A percentile compares a stretch with the other conserved stretches of the same genome.
phyloP scores from a whole-genome alignment of 2,329 filamentous ascomycete species.

The Byssothecium circinans region DNA sequence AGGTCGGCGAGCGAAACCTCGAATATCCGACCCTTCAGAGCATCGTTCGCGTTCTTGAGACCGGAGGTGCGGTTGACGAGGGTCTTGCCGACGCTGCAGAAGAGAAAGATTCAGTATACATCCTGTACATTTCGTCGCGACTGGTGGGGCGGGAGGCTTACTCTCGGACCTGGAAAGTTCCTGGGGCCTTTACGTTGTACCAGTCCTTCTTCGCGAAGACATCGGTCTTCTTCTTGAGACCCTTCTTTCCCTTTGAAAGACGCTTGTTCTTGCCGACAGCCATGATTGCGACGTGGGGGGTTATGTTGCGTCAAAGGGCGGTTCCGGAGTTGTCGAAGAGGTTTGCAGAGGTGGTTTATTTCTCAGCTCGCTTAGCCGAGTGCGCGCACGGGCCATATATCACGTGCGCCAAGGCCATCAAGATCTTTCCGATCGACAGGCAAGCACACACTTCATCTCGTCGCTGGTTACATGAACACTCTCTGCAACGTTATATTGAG shows the following conservation, averaged over 20 bases:
- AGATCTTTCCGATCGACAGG: neutral
- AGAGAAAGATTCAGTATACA: constrained; percentile 29
- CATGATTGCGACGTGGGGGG: constrained; percentile 66
- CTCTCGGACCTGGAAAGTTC: constrained; percentile 95
- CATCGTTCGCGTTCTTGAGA: constrained; percentile 99
- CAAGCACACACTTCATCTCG: neutral
- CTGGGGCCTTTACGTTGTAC: constrained; percentile 98
- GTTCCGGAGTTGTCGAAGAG: constrained; percentile 37
- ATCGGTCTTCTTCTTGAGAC: constrained; percentile 99
- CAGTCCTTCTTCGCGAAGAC: constrained; percentile 99
- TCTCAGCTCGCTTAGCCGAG: constrained; percentile 1
- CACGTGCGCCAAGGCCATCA: constrained; percentile 11
- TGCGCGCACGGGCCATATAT: constrained; percentile 15
- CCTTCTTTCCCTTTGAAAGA: constrained; percentile 99
- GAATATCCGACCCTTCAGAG: constrained; percentile 97
- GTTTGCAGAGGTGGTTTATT: neutral
- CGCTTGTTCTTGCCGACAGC: constrained; percentile 99
- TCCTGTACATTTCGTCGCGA: constrained; percentile 18
- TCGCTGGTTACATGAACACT: neutral
- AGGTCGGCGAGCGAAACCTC: constrained; percentile 98
- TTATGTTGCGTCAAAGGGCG: constrained; percentile 28
- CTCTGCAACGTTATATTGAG: neutral
- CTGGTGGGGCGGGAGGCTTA: constrained; percentile 57
- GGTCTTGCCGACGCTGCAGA: constrained; percentile 92
- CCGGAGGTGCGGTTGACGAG: constrained; percentile 98